Base-by-base conservation (phyloP, 768 basidiomycete genomes). In the Saitozyma podzolica region DNA sequence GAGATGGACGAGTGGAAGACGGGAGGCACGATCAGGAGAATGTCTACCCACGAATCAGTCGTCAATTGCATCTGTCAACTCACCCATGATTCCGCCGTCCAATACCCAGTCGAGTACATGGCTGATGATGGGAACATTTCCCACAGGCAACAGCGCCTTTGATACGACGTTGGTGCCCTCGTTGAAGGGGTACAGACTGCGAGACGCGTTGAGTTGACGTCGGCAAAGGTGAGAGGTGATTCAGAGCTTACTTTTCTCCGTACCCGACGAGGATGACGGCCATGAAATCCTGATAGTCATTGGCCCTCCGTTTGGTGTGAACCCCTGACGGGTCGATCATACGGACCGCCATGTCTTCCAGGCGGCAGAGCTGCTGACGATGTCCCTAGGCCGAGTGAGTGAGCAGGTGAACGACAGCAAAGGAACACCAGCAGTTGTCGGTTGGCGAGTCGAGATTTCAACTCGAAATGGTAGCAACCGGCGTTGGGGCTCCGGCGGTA, bases 231-330 rank as follows among this genome's bases (percentile, higher is more conserved):
- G 29, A 20, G 40, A 14, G 16, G 40, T 19, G 59, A 5, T 29
- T 29, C 29, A 37, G n/a, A n/a, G 76, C 87, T 78, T 80, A 90
- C 93, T 89, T 88, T 72, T 89, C 88, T n/a, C 94, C 94, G 81
- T 92, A 92, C 41, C 94, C 94, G 39, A 91, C 89, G 11, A 96
- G 83, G 37, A 96, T 82, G 17, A 97, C 86, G 0, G 90, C 94
- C 56, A 90, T 85, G 76, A 96, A 96, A 78, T 96, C 94, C 47
- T 77, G 75, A 17, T 61, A 58, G 9, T 72, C 71, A 43, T 65
- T 58, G 8, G 65, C 62, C 39, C 66, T 39, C 6, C 67, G 55
- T 45, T 59, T 72, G 17, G 59, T 47, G 37, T 51, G 40, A 6
- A 63, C 66, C 6, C 58, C 20, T 9, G 52, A 57, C 17, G 66